These are phyloP conservation scores for Nigrospora sphaerica DNA, from an alignment of 2,329 filamentous ascomycete genomes.

Conservation along the genomic window DNA sequence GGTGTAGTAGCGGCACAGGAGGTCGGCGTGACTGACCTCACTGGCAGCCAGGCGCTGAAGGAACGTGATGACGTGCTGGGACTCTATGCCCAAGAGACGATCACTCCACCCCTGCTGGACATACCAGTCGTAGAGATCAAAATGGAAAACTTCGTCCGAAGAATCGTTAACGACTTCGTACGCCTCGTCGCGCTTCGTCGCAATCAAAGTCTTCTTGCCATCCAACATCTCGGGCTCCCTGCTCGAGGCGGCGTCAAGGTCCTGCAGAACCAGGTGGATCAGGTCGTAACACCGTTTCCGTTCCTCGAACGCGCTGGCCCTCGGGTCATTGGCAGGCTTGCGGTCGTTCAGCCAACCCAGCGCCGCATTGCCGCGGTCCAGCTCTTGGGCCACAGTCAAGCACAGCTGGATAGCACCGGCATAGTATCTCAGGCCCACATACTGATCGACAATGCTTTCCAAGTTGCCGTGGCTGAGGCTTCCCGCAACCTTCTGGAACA, in stretches of 20 bases:
- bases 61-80: constrained; percentile 79
- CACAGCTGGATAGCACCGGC: constrained; percentile 88
- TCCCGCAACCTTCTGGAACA: constrained; percentile 84
- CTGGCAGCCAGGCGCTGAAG: constrained; percentile 68
- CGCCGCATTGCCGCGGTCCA: constrained; percentile 80
- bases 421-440: constrained; percentile 78
- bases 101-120: constrained; percentile 78
- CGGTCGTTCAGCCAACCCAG: constrained; percentile 83
- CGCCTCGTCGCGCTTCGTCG: constrained; percentile 77
- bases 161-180: constrained; percentile 86
- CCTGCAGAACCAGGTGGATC: constrained; percentile 73
- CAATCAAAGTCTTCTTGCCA: constrained; percentile 67
- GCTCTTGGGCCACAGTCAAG: constrained; percentile 73
- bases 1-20: constrained; percentile 89
- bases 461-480: constrained; percentile 78
- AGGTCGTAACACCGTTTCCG: constrained; percentile 78
- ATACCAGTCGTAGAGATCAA: constrained; percentile 97
- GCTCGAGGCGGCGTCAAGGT: constrained; percentile 66
- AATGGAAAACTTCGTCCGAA: constrained; percentile 89
- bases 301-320: constrained; percentile 59
- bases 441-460: constrained; percentile 69
- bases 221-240: constrained; percentile 68
- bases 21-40: constrained; percentile 73
- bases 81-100: constrained; percentile 76
- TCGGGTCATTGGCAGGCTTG: constrained; percentile 62